phyloP scores from a whole-genome alignment of 805 yeast genomes.

The Saturnispora mendoncae region DNA sequence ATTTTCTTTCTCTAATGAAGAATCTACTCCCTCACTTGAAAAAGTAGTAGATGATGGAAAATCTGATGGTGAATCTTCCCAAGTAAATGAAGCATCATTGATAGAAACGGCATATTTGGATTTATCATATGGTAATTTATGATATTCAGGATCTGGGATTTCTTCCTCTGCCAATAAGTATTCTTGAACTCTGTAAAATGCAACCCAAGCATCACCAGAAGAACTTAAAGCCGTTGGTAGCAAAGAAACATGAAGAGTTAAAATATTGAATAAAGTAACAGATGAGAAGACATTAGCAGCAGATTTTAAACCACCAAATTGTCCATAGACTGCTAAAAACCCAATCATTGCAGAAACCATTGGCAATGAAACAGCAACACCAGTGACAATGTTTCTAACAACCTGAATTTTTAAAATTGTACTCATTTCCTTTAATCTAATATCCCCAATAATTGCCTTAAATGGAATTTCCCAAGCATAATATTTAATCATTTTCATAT shows the following conservation, averaged over 20 bases:
- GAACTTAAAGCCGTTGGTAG: slow-evolving; percentile 64
- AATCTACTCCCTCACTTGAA: neutral
- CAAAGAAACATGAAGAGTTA: slow-evolving; percentile 55
- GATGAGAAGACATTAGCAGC: slow-evolving; percentile 67
- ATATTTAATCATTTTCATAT: slow-evolving; percentile 74
- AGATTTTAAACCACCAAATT: slow-evolving; percentile 29
- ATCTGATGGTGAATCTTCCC: slow-evolving; percentile 32
- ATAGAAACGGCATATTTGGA: slow-evolving; percentile 37
- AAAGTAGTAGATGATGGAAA: neutral
- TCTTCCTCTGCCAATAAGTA: slow-evolving; percentile 36
- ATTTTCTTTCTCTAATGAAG: neutral
- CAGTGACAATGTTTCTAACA: slow-evolving; percentile 51
- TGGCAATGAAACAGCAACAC: slow-evolving; percentile 61
- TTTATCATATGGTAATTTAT: slow-evolving; percentile 13
- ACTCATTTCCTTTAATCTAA: slow-evolving; percentile 54
- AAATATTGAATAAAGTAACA: slow-evolving; percentile 53
- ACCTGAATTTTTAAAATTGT: slow-evolving; percentile 56
- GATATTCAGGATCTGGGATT: slow-evolving; percentile 23
- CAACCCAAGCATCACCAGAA: slow-evolving; percentile 62
- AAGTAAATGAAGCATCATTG: slow-evolving; percentile 48
- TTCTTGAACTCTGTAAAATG: slow-evolving; percentile 47
- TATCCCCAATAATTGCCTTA: slow-evolving; percentile 40
- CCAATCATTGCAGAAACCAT: slow-evolving; percentile 61
- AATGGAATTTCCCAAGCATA: slow-evolving; percentile 92
- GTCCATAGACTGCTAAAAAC: slow-evolving; percentile 34